These are phyloP conservation scores for Penicillium brevicompactum DNA, from an alignment of 2,329 filamentous ascomycete genomes.

Conservation along the genomic window DNA sequence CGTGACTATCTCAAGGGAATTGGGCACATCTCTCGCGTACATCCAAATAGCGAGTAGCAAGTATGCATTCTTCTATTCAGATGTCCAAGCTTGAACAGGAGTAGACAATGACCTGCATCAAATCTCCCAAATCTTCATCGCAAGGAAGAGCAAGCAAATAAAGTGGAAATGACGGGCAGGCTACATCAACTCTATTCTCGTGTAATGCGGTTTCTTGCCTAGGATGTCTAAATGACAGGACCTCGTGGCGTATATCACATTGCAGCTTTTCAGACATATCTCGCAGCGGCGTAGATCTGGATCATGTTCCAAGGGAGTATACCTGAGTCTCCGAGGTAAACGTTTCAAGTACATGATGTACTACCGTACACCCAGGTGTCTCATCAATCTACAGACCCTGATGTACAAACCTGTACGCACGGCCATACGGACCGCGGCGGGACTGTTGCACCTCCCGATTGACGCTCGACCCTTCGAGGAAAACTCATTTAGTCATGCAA, in stretches of 20 bases:
- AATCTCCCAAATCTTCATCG: neutral
- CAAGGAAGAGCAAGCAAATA: conserved; percentile 2
- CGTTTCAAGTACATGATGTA: neutral
- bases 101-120: neutral
- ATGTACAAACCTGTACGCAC: conserved; percentile 15
- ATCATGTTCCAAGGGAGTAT: neutral
- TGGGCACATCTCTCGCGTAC: too few species aligned
- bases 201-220: conserved; percentile 17
- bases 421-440: conserved; percentile 23
- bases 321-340: too few species aligned
- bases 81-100: conserved; percentile 7
- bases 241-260: conserved; percentile 2
- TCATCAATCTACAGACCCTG: conserved; percentile 2
- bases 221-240: neutral
- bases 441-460: conserved; percentile 19
- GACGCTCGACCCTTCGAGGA: conserved; percentile 15
- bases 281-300: neutral
- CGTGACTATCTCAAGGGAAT: too few species aligned
- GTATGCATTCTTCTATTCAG: conserved; percentile 5
- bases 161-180: conserved; percentile 18
- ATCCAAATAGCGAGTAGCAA: too few species aligned
- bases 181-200: conserved; percentile 26
- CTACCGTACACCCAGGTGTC: neutral
- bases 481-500: conserved; percentile 20
- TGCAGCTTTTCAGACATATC: neutral